Evolutionary conservation across 2,329 filamentous ascomycete genomes (phyloP).

Genomic region (Nigrospora sphaerica): DNA sequence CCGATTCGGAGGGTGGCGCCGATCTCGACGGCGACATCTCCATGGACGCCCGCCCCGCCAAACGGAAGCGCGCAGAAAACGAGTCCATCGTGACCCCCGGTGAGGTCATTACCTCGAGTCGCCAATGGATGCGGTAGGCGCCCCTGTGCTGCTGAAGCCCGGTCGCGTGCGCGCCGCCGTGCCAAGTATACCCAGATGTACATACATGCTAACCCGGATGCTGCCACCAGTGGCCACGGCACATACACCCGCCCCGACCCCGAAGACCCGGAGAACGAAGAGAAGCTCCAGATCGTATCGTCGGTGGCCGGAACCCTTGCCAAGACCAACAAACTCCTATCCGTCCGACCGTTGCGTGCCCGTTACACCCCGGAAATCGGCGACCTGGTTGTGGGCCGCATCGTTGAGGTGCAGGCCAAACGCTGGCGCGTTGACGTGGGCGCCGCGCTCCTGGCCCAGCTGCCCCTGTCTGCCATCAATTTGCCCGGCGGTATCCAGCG

Average conservation of each 20-base stretch:
- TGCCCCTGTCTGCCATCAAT: conserved; percentile 88
- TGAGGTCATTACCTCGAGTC: conserved; percentile 78
- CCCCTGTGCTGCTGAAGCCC: background rate
- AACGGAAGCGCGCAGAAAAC: conserved; percentile 26
- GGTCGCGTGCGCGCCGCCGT: too few species aligned
- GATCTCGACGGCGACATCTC: conserved; percentile 36
- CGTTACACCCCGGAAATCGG: conserved; percentile 95
- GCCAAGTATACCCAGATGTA: background rate
- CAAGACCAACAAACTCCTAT: conserved; percentile 95
- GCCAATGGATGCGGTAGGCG: conserved; percentile 86
- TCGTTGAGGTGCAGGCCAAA: conserved; percentile 87
- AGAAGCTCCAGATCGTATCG: conserved; percentile 64
- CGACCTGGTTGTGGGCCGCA: conserved; percentile 87
- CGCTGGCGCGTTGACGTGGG: conserved; percentile 95
- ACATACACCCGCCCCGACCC: conserved; percentile 64
- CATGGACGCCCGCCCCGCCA: conserved; percentile 30
- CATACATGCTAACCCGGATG: conserved; percentile 7
- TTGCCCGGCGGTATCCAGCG: conserved; percentile 88
- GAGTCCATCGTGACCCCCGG: conserved; percentile 76
- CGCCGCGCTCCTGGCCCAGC: conserved; percentile 73
- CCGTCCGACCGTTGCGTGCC: conserved; percentile 80
- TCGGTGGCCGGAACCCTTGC: conserved; percentile 86
- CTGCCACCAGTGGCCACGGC: conserved; percentile 68
- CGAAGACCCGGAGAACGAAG: background rate
- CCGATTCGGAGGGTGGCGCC: conserved; percentile 37